A percentile compares a stretch with the other conserved stretches of the same genome.
phyloP scores from a whole-genome alignment of 805 yeast genomes.

The Ogataea chonburiensis region DNA sequence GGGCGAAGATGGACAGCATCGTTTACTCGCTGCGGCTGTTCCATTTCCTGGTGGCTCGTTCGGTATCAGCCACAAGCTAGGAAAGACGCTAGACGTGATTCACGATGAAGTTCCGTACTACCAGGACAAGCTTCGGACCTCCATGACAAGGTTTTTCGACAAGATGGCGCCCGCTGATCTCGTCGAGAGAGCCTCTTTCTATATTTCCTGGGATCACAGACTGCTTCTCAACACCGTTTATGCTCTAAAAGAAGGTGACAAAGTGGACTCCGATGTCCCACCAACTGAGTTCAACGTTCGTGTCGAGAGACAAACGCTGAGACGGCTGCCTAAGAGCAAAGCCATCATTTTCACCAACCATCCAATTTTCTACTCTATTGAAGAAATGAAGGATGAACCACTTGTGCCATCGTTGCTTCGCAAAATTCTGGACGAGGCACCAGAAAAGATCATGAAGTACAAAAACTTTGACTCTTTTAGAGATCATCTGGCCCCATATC shows the following conservation, averaged over 20 bases:
- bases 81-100: conserved; percentile 59
- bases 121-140: conserved; percentile 57
- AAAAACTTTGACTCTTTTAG: conserved; percentile 59
- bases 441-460: conserved; percentile 62
- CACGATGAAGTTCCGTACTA: conserved; percentile 72
- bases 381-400: conserved; percentile 81
- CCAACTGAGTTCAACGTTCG: conserved; percentile 62
- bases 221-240: conserved; percentile 56
- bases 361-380: conserved; percentile 74
- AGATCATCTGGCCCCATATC: conserved; percentile 57
- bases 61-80: conserved; percentile 58
- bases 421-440: conserved; percentile 64
- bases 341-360: conserved; percentile 76
- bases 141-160: conserved; percentile 74
- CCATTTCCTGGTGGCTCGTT: conserved; percentile 81
- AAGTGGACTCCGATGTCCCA: conserved; percentile 41
- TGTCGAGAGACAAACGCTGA: conserved; percentile 70
- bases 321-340: conserved; percentile 60
- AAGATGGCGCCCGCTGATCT: conserved; percentile 59
- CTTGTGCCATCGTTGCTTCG: conserved; percentile 63
- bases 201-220: conserved; percentile 71
- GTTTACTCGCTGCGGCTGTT: conserved; percentile 70
- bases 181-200: conserved; percentile 76
- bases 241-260: conserved; percentile 45
- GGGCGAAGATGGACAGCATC: conserved; percentile 54